Percentiles rank a stretch among this genome's conserved stretches.
Evolutionary conservation across 2,329 filamentous ascomycete genomes (phyloP).

Genomic region (Colletotrichum lindemuthianum): DNA sequence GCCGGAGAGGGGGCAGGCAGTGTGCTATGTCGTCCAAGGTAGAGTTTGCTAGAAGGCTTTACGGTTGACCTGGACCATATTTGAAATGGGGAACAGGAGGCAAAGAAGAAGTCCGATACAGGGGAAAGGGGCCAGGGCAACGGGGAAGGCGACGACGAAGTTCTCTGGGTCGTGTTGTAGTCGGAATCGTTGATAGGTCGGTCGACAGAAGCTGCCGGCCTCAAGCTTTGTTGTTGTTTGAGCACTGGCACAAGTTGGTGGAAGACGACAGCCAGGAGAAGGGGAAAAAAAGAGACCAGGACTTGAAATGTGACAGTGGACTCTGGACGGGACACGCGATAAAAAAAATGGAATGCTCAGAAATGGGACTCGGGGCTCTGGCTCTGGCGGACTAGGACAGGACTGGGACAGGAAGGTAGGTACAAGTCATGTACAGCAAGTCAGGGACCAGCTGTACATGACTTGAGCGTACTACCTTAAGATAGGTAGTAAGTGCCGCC

Average conservation of each 20-base stretch:
- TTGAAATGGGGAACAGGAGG: no score
- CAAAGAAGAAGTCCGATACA: no score
- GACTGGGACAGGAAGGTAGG: background rate
- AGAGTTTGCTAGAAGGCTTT: conserved; percentile 14
- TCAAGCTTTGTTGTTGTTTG: conserved; percentile 1
- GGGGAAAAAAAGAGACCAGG: conserved; percentile 3
- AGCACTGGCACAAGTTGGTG: conserved; percentile 10
- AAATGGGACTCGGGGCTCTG: conserved; percentile 23
- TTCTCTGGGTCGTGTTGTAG: conserved; percentile 7
- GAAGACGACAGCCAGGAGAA: conserved; percentile 4
- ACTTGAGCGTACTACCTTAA: background rate
- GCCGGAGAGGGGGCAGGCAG: background rate
- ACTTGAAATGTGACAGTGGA: conserved; percentile 4
- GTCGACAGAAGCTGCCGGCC: background rate
- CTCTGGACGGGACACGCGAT: conserved; percentile 22
- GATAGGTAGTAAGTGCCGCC: background rate
- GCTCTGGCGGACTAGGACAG: conserved; percentile 7
- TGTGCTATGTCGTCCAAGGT: conserved; percentile 2
- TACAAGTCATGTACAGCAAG: background rate
- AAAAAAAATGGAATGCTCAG: conserved; percentile 31
- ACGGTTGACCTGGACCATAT: background rate
- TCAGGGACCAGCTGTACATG: background rate
- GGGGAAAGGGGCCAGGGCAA: conserved; percentile 13
- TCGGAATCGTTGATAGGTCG: conserved; percentile 4
- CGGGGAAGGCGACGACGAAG: background rate